Conservation (phyloP, 352 stramenopile species). For the Globisporangium ultimum region DNA sequence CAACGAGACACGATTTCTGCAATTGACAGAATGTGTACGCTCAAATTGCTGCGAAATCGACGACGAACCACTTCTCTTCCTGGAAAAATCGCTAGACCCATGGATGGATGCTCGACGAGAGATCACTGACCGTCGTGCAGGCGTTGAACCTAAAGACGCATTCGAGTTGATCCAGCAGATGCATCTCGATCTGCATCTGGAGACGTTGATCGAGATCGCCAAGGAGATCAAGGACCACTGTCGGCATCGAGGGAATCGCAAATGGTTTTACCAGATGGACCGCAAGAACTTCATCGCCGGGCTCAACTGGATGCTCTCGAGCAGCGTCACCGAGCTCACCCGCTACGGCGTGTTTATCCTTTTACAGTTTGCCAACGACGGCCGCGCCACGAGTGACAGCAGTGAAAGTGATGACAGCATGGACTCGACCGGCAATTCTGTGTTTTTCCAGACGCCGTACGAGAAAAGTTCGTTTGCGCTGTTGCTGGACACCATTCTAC, state of each 20-base stretch:
- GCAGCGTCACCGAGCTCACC: slow-evolving; percentile 44
- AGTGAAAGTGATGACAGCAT: slow-evolving; percentile 13
- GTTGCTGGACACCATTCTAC: slow-evolving; percentile 30
- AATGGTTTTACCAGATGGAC: slow-evolving; percentile 42
- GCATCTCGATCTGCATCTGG: slow-evolving; percentile 51
- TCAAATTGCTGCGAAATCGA: slow-evolving; percentile 55
- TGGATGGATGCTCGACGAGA: slow-evolving; percentile 58
- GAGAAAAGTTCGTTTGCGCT: slow-evolving; percentile 57
- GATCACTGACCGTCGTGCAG: slow-evolving; percentile 37
- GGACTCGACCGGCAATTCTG: slow-evolving; percentile 1
- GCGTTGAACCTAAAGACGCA: slow-evolving; percentile 47
- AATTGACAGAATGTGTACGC: slow-evolving; percentile 50
- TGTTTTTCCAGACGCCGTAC: slow-evolving; percentile 56
- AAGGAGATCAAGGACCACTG: slow-evolving; percentile 73
- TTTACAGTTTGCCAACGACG: slow-evolving; percentile 55
- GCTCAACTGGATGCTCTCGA: slow-evolving; percentile 57
- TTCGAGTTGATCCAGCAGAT: slow-evolving; percentile 52
- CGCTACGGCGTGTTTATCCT: slow-evolving; percentile 70
- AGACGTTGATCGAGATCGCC: slow-evolving; percentile 60
- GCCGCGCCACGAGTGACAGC: slow-evolving; percentile 10
- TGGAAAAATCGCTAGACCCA: slow-evolving; percentile 42
- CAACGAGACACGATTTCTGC: slow-evolving; percentile 50
- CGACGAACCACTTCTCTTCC: slow-evolving; percentile 42
- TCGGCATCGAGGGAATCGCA: slow-evolving; percentile 61
- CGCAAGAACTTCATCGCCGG: slow-evolving; percentile 38